Conservation (phyloP, 192 early-diverging fungal species). For the Helicostylum pulchrum region DNA sequence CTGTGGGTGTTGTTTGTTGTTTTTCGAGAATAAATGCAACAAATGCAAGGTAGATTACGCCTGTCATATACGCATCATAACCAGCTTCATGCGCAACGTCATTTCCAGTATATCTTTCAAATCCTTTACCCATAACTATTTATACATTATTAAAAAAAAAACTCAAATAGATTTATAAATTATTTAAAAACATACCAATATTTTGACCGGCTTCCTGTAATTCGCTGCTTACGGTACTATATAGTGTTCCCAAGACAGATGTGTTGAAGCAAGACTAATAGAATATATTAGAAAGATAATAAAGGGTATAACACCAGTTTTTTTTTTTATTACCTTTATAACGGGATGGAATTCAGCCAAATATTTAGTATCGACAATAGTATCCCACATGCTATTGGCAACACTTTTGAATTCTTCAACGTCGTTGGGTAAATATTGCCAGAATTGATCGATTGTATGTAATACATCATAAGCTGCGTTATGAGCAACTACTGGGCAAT, state of each 20-base stretch:
- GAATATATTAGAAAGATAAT: constrained; percentile 6
- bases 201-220: constrained; percentile 36
- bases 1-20: background rate
- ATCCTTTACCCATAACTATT: constrained; percentile 49
- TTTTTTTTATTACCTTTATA: constrained; percentile 37
- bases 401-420: constrained; percentile 67
- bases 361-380: constrained; percentile 79
- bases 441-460: constrained; percentile 76
- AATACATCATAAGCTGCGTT: constrained; percentile 88
- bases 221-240: constrained; percentile 17
- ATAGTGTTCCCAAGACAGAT: constrained; percentile 22
- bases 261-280: constrained; percentile 23
- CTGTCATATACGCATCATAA: constrained; percentile 90
- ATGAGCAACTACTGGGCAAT: constrained; percentile 83
- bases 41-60: constrained; percentile 73
- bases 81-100: constrained; percentile 81
- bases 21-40: constrained; percentile 45
- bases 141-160: background rate
- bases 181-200: constrained; percentile 42
- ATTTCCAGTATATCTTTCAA: constrained; percentile 40
- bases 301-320: background rate
- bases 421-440: constrained; percentile 60
- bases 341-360: constrained; percentile 49
- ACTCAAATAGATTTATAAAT: background rate
- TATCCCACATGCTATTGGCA: constrained; percentile 59